These are phyloP conservation scores for Penicillium sp. DNA, from an alignment of 2,329 filamentous ascomycete genomes.

Conservation along the genomic window DNA sequence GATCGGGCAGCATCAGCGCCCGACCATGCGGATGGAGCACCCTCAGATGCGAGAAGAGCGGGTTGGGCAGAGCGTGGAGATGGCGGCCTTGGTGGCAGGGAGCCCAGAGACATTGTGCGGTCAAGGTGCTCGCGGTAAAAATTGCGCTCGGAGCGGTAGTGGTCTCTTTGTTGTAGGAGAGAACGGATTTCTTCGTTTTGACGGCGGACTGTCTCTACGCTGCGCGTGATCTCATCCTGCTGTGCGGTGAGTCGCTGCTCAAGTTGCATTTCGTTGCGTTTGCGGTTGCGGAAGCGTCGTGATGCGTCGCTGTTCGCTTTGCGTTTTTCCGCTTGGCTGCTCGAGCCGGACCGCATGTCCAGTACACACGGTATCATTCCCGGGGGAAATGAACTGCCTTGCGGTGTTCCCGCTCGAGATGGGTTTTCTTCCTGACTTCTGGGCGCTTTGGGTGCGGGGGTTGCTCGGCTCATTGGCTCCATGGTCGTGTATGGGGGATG, in stretches of 20 bases:
- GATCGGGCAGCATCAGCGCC: constrained; percentile 14
- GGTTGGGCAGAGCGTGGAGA: constrained; percentile 29
- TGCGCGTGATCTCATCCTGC: constrained; percentile 40
- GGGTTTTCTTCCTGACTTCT: constrained; percentile 23
- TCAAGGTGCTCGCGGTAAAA: constrained; percentile 40
- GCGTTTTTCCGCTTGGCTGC: constrained; percentile 44
- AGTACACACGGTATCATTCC: constrained; percentile 41
- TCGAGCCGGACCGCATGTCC: constrained; percentile 45
- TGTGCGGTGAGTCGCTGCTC: constrained; percentile 40
- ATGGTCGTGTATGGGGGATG: constrained; percentile 26
- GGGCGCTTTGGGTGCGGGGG: constrained; percentile 23
- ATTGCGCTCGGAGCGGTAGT: constrained; percentile 44
- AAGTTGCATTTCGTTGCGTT: constrained; percentile 43
- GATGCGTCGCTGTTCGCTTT: constrained; percentile 48
- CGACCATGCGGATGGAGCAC: constrained; percentile 10
- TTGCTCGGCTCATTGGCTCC: constrained; percentile 30
- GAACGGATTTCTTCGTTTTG: constrained; percentile 39
- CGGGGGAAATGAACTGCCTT: constrained; percentile 14
- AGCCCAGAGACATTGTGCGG: constrained; percentile 27
- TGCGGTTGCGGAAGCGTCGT: constrained; percentile 44
- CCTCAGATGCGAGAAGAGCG: constrained; percentile 5
- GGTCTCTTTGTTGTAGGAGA: constrained; percentile 38
- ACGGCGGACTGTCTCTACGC: constrained; percentile 29
- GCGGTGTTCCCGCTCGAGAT: constrained; percentile 12
- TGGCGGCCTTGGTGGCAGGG: constrained; percentile 33